Conservation (phyloP, 768 basidiomycete species). For the Pleurotus eryngii region DNA sequence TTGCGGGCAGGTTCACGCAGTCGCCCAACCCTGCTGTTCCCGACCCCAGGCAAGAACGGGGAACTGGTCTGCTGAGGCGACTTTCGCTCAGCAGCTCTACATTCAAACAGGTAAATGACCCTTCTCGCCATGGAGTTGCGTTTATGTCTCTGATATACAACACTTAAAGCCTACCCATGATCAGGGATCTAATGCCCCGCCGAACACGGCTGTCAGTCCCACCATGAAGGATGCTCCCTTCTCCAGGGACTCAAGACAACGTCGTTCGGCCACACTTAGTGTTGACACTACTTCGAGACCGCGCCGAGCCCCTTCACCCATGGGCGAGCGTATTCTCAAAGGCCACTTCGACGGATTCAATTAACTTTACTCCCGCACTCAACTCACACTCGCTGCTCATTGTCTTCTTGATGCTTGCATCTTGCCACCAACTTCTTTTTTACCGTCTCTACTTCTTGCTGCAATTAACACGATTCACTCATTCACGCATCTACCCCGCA, state of each 20-base stretch:
- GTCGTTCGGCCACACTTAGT: slow-evolving; percentile 62
- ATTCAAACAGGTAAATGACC: slow-evolving; percentile 51
- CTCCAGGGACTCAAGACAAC: slow-evolving; percentile 32
- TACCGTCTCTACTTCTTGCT: slow-evolving; percentile 7
- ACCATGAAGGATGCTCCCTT: slow-evolving; percentile 22
- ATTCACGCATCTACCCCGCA: not conserved
- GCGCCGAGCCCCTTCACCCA: slow-evolving; percentile 76
- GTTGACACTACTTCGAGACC: slow-evolving; percentile 33
- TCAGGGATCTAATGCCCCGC: slow-evolving; percentile 41
- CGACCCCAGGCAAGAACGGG: slow-evolving; percentile 57
- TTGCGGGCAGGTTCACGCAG: slow-evolving; percentile 50
- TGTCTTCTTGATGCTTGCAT: no score
- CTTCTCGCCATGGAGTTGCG: not conserved
- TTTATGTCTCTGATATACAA: slow-evolving; percentile 14
- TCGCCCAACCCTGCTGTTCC: slow-evolving; percentile 40
- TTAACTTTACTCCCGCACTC: slow-evolving; percentile 27
- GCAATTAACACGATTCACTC: no score
- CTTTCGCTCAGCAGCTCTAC: slow-evolving; percentile 64
- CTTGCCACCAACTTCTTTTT: not conserved
- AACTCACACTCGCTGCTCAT: no score
- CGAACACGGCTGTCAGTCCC: slow-evolving; percentile 47
- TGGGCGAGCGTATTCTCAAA: slow-evolving; percentile 89
- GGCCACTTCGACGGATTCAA: slow-evolving; percentile 92
- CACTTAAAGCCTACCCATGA: slow-evolving; percentile 25
- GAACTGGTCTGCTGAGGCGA: slow-evolving; percentile 67